Base-by-base conservation (phyloP, 176 grass and related monocot species). In the Carex kokanica region DNA sequence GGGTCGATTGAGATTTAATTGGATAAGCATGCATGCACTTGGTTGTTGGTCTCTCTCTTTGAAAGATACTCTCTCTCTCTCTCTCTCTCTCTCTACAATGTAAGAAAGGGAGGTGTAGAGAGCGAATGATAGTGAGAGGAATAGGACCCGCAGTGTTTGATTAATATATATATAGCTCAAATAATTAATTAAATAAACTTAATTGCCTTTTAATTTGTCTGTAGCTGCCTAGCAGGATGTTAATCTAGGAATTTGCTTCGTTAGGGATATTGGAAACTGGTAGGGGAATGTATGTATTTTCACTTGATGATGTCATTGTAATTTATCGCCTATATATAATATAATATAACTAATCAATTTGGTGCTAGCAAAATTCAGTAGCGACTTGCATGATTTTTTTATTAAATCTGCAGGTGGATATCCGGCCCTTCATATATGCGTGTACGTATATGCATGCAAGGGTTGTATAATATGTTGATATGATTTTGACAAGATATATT, bases 11-110 rank as follows among this genome's bases (percentile, higher is more conserved):
- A 84, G 55, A 72, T 74, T 29, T n/a, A n/a, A n/a, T n/a, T 84
- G 47, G 54, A 84, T 62, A 75, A 77, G 70, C 34, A 53, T n/a
- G n/a, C n/a, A n/a, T 34, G 15, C 17, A 84, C 17, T 60, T n/a
- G 83, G 70, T 73, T 84, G 67, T 84, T 84, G 36, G 52, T 71
- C 52, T 84, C 31, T 84, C 68, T 71, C 64, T 84, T 75, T 75
- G 83, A 57, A 77, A 71, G 54, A 18, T 60, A 5, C 38, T 45
- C 15, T 62, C n/a, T n/a, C n/a, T n/a, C n/a, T n/a, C n/a, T n/a
- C n/a, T n/a, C n/a, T n/a, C n/a, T n/a, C n/a, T n/a, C n/a, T n/a
- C 80, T 82, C 61, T 82, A 82, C 80, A 82, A 65, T 82, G 34
- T 82, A 67, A 82, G 80, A 82, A 82, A 82, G 3, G 9, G 80